phyloP scores from a whole-genome alignment of 768 basidiomycete species.

The Auricularia sp. region DNA sequence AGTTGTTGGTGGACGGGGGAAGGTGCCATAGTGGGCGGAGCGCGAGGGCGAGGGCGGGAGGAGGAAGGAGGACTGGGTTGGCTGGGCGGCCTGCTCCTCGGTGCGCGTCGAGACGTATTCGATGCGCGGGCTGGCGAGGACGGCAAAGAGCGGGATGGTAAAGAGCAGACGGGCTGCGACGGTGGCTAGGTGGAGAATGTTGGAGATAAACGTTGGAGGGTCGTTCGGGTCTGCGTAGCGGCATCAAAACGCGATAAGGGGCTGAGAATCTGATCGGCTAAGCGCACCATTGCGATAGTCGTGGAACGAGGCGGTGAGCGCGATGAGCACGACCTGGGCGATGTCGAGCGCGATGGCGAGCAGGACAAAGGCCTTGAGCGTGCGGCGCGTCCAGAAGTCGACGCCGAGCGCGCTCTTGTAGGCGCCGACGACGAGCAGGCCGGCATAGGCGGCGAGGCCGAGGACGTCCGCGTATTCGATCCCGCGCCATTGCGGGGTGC shows the following conservation, averaged over 20 bases:
- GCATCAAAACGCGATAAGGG: background rate
- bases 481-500: slow-evolving; percentile 26
- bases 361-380: slow-evolving; percentile 45
- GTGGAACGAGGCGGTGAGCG: slow-evolving; percentile 27
- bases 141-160: slow-evolving; percentile 47
- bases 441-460: slow-evolving; percentile 60
- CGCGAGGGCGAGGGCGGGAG: slow-evolving; percentile 34
- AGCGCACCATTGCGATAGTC: slow-evolving; percentile 4
- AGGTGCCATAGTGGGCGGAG: slow-evolving; percentile 65
- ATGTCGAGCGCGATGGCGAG: slow-evolving; percentile 50
- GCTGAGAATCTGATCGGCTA: background rate
- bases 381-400: slow-evolving; percentile 53
- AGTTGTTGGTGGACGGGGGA: slow-evolving; percentile 46
- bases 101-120: slow-evolving; percentile 44
- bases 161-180: slow-evolving; percentile 24
- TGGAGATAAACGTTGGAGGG: background rate
- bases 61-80: slow-evolving; percentile 44
- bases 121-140: slow-evolving; percentile 53
- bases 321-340: slow-evolving; percentile 45
- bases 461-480: slow-evolving; percentile 31
- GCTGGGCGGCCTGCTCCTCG: slow-evolving; percentile 27
- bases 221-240: background rate
- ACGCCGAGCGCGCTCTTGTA: slow-evolving; percentile 71
- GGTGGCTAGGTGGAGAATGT: background rate
- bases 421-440: slow-evolving; percentile 63